phyloP scores from a whole-genome alignment of 345 rosid genomes.

The Ceriops tagal region DNA sequence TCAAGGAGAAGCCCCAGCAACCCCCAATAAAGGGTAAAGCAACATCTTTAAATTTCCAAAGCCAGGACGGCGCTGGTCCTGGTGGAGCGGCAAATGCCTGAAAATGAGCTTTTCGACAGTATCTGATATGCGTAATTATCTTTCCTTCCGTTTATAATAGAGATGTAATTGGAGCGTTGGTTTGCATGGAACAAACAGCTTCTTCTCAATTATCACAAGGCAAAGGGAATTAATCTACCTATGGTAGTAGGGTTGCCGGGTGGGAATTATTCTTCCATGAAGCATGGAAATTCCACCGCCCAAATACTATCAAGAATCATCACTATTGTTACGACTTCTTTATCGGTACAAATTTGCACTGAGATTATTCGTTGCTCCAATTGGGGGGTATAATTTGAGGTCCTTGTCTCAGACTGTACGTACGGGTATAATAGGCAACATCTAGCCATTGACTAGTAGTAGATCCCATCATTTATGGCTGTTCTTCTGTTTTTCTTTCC shows the following conservation, averaged over 20 bases:
- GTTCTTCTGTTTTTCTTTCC: no score
- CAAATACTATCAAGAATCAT: constrained; percentile 1
- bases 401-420: neutral
- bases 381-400: constrained; percentile 20
- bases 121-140: neutral
- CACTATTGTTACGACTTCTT: neutral
- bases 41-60: no score
- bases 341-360: neutral
- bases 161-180: constrained; percentile 2
- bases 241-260: neutral
- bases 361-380: constrained; percentile 6
- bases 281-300: constrained; percentile 21
- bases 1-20: neutral
- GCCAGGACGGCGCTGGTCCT: no score
- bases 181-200: neutral
- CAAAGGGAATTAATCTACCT: neutral
- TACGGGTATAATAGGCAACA: neutral
- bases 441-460: no score
- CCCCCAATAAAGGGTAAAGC: neutral
- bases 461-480: neutral
- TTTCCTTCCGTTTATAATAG: neutral
- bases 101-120: constrained; percentile 8
- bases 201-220: constrained; percentile 5
- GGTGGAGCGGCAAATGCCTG: constrained; percentile 5
- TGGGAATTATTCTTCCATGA: constrained; percentile 25